A percentile compares a stretch with the other conserved stretches of the same genome.
phyloP scores from a whole-genome alignment of 2,329 filamentous ascomycete species.

The Aureobasidium sp. region DNA sequence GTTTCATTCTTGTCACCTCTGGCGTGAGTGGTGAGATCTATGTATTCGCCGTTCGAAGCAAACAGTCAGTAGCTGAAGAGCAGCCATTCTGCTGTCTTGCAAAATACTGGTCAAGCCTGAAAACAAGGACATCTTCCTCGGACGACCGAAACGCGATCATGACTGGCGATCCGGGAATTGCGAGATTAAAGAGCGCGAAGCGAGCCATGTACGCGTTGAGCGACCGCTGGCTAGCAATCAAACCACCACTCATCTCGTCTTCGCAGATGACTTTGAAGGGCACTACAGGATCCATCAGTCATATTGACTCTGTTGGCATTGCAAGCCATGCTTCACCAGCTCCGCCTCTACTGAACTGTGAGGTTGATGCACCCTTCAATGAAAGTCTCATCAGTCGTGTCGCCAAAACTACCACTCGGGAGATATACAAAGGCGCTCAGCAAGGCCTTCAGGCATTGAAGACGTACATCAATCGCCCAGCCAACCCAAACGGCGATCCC shows the following conservation, averaged over 20 bases:
- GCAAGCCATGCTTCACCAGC: slow-evolving; percentile 58
- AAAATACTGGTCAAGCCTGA: slow-evolving; percentile 72
- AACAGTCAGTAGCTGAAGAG: slow-evolving; percentile 21
- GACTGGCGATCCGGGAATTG: neutral
- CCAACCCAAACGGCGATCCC: slow-evolving; percentile 2
- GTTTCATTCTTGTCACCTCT: slow-evolving; percentile 65
- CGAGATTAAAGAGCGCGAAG: neutral
- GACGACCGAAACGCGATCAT: neutral
- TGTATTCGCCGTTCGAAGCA: slow-evolving; percentile 46
- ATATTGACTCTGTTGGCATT: slow-evolving; percentile 46
- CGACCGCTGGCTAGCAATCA: slow-evolving; percentile 69
- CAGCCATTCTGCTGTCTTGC: slow-evolving; percentile 58
- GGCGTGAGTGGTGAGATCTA: slow-evolving; percentile 81
- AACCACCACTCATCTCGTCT: slow-evolving; percentile 57
- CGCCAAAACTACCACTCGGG: slow-evolving; percentile 67
- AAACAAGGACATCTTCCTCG: neutral
- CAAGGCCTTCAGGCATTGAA: slow-evolving; percentile 71
- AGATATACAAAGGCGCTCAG: slow-evolving; percentile 63
- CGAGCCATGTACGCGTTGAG: slow-evolving; percentile 42
- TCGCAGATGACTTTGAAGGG: slow-evolving; percentile 63
- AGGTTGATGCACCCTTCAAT: slow-evolving; percentile 45
- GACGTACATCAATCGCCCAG: slow-evolving; percentile 58
- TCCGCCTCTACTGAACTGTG: slow-evolving; percentile 56
- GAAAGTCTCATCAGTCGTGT: slow-evolving; percentile 61
- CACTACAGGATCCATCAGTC: slow-evolving; percentile 28